phyloP scores from a whole-genome alignment of 257 asterid species.

The Dorcoceras hygrometricum region DNA sequence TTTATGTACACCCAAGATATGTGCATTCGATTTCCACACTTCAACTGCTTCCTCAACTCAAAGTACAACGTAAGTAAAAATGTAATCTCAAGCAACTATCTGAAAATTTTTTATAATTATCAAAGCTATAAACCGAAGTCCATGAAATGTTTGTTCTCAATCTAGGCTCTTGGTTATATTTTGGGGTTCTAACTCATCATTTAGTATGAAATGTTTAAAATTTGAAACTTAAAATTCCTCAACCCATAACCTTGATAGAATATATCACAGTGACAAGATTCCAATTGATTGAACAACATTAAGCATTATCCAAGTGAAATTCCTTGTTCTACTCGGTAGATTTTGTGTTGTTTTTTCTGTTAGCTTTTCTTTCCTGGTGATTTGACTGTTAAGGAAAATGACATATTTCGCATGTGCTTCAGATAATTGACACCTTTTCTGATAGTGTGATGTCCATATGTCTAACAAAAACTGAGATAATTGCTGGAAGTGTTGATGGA shows the following conservation, averaged over 20 bases:
- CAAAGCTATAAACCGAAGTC: no score
- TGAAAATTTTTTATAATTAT: no score
- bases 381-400: not conserved
- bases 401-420: slow-evolving; percentile 27
- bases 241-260: not conserved
- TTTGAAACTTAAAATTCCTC: not conserved
- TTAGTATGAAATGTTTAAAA: not conserved
- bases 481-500: slow-evolving; percentile 99
- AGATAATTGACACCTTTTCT: slow-evolving; percentile 72
- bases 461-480: slow-evolving; percentile 79
- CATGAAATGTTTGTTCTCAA: not conserved
- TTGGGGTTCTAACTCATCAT: not conserved
- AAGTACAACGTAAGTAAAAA: no score
- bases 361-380: slow-evolving; percentile 1
- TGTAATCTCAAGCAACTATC: no score
- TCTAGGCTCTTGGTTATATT: not conserved
- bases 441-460: slow-evolving; percentile 95
- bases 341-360: slow-evolving; percentile 3
- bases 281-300: slow-evolving; percentile 1
- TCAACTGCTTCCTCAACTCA: no score
- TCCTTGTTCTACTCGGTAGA: not conserved
- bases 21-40: no score
- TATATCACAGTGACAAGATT: slow-evolving; percentile 1
- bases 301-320: not conserved
- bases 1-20: no score